Conservation (phyloP, 2,329 filamentous ascomycete genomes). For the Hypoxylon sp. region DNA sequence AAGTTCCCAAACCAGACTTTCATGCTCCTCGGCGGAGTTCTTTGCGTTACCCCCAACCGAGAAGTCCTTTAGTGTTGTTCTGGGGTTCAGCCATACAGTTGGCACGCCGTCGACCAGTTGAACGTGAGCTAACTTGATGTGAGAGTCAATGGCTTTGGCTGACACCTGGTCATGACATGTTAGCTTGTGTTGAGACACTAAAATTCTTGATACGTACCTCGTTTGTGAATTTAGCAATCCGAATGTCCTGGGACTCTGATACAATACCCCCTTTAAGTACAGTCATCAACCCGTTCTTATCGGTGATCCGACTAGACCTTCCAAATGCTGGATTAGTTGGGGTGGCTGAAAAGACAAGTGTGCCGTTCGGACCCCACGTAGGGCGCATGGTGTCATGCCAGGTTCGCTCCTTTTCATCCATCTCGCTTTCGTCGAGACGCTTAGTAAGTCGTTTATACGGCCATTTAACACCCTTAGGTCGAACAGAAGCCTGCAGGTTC, state of each 20-base stretch:
- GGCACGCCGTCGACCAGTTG: slow-evolving; percentile 69
- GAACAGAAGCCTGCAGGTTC: slow-evolving; percentile 63
- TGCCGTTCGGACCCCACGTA: slow-evolving; percentile 80
- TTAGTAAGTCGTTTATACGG: slow-evolving; percentile 85
- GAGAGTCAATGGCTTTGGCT: slow-evolving; percentile 65
- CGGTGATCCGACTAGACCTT: slow-evolving; percentile 48
- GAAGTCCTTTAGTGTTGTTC: slow-evolving; percentile 63
- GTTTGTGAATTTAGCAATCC: slow-evolving; percentile 71
- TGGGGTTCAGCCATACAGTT: slow-evolving; percentile 61
- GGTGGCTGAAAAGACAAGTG: slow-evolving; percentile 72
- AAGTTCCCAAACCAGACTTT: slow-evolving; percentile 85
- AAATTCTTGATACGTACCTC: slow-evolving; percentile 56
- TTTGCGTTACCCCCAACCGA: slow-evolving; percentile 52
- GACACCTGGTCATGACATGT: slow-evolving; percentile 59
- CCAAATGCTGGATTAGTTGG: slow-evolving; percentile 48
- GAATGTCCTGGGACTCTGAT: slow-evolving; percentile 72
- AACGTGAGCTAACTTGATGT: slow-evolving; percentile 68
- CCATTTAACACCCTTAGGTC: slow-evolving; percentile 81
- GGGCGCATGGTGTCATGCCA: slow-evolving; percentile 83
- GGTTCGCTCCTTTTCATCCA: slow-evolving; percentile 72
- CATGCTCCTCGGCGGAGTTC: slow-evolving; percentile 65
- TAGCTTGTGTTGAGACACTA: slow-evolving; percentile 38
- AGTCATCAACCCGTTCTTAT: slow-evolving; percentile 63
- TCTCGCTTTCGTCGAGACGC: slow-evolving; percentile 68
- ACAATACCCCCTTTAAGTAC: slow-evolving; percentile 69